Conservation (phyloP, 176 grass and related monocot genomes). For the Bromus sterilis region DNA sequence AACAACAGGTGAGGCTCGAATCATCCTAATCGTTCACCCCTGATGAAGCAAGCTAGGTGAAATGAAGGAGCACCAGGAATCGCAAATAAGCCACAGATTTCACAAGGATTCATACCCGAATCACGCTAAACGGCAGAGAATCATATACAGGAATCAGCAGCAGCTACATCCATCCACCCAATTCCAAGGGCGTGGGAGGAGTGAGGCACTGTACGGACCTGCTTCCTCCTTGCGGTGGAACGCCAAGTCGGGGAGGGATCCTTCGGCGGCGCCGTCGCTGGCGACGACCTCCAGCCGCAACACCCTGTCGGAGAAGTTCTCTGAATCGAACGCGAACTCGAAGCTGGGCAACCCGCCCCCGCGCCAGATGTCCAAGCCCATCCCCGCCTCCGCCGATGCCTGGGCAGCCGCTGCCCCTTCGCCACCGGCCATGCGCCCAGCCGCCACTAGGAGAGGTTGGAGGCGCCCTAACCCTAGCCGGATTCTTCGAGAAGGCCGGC, state of each 20-base stretch:
- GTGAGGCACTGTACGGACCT: not conserved
- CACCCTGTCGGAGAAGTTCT: constrained; percentile 70
- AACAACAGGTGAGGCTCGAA: not conserved
- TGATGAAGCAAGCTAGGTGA: too few relatives aligned
- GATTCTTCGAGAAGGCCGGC: not conserved
- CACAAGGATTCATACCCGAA: not conserved
- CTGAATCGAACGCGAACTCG: constrained; percentile 75
- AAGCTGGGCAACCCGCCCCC: constrained; percentile 41
- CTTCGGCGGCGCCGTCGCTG: not conserved
- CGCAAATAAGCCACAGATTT: not conserved
- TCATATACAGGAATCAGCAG: not conserved
- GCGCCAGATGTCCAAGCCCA: constrained; percentile 53
- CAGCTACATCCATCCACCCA: not conserved
- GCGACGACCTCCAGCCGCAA: constrained; percentile 63
- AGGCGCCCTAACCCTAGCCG: constrained; percentile 26
- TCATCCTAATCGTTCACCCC: not conserved
- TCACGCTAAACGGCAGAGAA: not conserved
- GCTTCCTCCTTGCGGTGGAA: constrained; percentile 29
- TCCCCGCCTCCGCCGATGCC: not conserved
- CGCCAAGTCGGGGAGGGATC: constrained; percentile 46
- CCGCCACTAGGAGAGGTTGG: not conserved
- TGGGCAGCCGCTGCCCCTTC: not conserved
- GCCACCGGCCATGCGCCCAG: not conserved
- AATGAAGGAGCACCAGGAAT: not conserved
- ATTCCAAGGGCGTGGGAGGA: not conserved